phyloP scores from a whole-genome alignment of 208 protist species.

The Trypanosoma brucei region DNA sequence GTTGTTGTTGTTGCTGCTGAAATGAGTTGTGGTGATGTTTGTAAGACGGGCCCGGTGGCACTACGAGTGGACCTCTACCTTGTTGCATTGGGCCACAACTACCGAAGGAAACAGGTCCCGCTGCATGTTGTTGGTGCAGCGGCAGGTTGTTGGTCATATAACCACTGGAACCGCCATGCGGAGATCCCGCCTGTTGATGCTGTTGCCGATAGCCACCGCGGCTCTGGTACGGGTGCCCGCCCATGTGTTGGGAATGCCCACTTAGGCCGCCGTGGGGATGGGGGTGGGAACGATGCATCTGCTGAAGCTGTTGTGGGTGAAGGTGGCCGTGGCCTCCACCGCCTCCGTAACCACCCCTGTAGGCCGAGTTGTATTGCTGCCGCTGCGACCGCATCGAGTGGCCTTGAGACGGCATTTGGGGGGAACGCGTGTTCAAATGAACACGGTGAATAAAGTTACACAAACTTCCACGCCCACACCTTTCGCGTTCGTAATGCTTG shows the following conservation, averaged over 20 bases:
- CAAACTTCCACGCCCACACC: slow-evolving; percentile 46
- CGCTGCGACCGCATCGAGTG: not conserved
- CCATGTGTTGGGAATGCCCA: slow-evolving; percentile 1
- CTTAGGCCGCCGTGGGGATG: not conserved
- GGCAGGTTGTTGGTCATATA: slow-evolving; percentile 1
- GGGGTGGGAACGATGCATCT: not conserved
- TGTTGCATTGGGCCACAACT: not conserved
- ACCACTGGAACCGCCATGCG: not conserved
- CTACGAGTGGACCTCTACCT: not conserved
- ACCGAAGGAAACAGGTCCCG: not conserved
- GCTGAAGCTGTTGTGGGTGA: not conserved
- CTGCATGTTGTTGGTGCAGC: not conserved
- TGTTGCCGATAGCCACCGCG: not conserved
- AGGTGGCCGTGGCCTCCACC: not conserved
- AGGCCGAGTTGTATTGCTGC: not conserved
- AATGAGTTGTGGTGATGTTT: slow-evolving; percentile 5
- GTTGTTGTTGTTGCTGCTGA: slow-evolving; percentile 9
- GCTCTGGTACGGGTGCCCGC: slow-evolving; percentile 2
- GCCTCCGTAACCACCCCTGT: not conserved
- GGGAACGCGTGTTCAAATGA: slow-evolving; percentile 13
- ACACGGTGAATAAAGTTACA: slow-evolving; percentile 71
- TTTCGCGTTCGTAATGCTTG: slow-evolving; percentile 65
- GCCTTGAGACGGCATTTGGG: not conserved
- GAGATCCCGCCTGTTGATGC: not conserved
- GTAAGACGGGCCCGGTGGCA: slow-evolving; percentile 1